Evolutionary conservation across 2,329 filamentous ascomycete species (phyloP), one percentile per base, ranked within the genome.

Genomic region (Mariannaea elegans): DNA sequence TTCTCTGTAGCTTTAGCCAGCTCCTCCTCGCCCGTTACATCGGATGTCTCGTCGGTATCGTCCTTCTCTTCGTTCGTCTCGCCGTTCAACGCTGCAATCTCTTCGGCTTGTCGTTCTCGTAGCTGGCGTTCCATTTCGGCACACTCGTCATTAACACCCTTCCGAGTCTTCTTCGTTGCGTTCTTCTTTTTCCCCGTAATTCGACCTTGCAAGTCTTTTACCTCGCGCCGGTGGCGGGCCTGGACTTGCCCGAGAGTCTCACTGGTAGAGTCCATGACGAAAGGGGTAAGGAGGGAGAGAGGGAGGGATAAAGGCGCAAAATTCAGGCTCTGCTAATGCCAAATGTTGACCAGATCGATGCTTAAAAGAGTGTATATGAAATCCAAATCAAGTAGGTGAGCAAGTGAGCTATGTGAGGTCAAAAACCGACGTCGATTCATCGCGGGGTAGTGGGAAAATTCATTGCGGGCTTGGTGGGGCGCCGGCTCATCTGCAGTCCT

Each of bases 121-220:
- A 92, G 73, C 55, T 86, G 78, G 7, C 85, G 80, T 75, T 94
- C 91, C 65, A 93, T 80, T 52, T 85, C 82, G 61, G 90, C 89
- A 66, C 92, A 93, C 73, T 94, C 91, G 51, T 90, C 83, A 38
- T 90, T 92, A 71, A 94, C 82, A 24, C 89, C 88, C 74, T 90
- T 92, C 71, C 81, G 87, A 68, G 84, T 94, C 87, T 88, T 93
- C 79, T 98, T 99, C 45, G 90, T 96, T 14, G 95, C 94, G 68
- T 91, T 90, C 82, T 97, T 98, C 83, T 97, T 99, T 84, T 97
- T 98, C 78, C 90, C 93, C 5, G 92, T 97, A 72, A 96, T 88
- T 60, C 90, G 89, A 49, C 87, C 85, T 75, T 97, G 92, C 23
- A 99, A 84, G 62, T 98, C 94, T 68, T 89, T 90, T 75, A 91